Percentiles rank a stretch among this genome's conserved stretches.
phyloP scores from a whole-genome alignment of 2,329 filamentous ascomycete species.

The Aspergillus niger region DNA sequence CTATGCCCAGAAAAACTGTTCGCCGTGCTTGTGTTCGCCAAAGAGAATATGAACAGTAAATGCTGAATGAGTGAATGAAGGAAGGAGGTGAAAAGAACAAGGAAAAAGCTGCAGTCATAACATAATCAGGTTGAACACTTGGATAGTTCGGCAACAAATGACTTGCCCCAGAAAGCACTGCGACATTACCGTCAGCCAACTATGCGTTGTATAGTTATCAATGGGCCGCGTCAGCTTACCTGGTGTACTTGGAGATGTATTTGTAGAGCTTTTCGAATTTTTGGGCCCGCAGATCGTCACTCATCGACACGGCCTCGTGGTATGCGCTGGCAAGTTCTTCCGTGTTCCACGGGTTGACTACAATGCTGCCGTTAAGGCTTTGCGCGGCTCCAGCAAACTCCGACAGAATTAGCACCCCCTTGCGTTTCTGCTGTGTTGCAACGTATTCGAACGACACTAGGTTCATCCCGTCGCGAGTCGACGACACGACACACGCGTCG shows the following conservation, averaged over 20 bases:
- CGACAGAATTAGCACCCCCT: constrained; percentile 92
- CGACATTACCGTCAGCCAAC: constrained; percentile 23
- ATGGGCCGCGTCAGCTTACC: constrained; percentile 43
- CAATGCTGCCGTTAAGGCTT: constrained; percentile 86
- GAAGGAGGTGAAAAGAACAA: background rate
- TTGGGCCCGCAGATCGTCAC: constrained; percentile 77
- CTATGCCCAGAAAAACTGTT: background rate
- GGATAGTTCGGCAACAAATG: constrained; percentile 79
- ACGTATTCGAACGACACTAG: constrained; percentile 98
- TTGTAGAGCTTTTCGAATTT: constrained; percentile 92
- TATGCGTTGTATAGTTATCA: background rate
- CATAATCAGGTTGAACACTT: background rate
- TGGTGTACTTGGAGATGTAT: constrained; percentile 97
- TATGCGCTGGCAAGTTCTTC: constrained; percentile 92
- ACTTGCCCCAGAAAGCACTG: constrained; percentile 92
- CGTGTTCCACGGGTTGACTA: constrained; percentile 98
- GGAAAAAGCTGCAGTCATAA: background rate
- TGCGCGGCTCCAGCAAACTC: constrained; percentile 97
- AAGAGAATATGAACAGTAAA: background rate
- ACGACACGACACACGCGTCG: constrained; percentile 89
- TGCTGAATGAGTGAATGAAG: background rate
- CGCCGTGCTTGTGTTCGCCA: constrained; percentile 4
- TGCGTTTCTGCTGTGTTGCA: constrained; percentile 83
- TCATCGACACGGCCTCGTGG: constrained; percentile 94
- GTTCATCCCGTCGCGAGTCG: constrained; percentile 97